A percentile compares a stretch with the other conserved stretches of the same genome.
These are phyloP conservation scores for Stentor coeruleus DNA, from an alignment of 73 alveolate genomes.

Conservation along the genomic window DNA sequence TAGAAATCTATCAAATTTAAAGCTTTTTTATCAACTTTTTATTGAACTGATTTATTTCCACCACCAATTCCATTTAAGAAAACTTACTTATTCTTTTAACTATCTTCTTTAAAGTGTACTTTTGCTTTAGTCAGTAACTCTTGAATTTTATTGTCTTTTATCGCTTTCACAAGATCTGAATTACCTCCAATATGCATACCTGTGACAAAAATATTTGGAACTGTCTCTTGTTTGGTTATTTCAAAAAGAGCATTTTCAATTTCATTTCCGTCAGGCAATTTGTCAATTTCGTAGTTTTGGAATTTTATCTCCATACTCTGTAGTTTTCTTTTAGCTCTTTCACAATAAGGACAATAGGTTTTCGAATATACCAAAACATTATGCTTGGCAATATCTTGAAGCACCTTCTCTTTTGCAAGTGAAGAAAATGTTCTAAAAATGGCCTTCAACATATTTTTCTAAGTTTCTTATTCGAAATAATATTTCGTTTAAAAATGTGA, in stretches of 20 bases:
- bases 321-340: conserved; percentile 33
- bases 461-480: too few relatives aligned
- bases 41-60: too few relatives aligned
- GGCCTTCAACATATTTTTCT: not conserved
- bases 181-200: conserved; percentile 61
- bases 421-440: not conserved
- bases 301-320: conserved; percentile 24
- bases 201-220: conserved; percentile 50
- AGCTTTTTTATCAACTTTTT: too few relatives aligned
- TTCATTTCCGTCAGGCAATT: conserved; percentile 31
- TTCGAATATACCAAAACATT: conserved; percentile 47
- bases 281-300: conserved; percentile 33
- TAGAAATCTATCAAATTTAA: too few relatives aligned
- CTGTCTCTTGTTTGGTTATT: conserved; percentile 50
- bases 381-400: not conserved
- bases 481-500: too few relatives aligned
- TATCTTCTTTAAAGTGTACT: too few relatives aligned
- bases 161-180: too few relatives aligned
- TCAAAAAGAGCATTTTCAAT: conserved; percentile 29
- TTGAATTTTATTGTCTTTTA: too few relatives aligned
- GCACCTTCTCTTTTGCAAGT: too few relatives aligned
- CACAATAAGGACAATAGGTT: conserved; percentile 49
- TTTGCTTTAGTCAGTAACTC: too few relatives aligned
- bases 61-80: too few relatives aligned
- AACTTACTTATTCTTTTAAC: too few relatives aligned